phyloP scores from a whole-genome alignment of 164 flowering plant species.

The Saururus chinensis region DNA sequence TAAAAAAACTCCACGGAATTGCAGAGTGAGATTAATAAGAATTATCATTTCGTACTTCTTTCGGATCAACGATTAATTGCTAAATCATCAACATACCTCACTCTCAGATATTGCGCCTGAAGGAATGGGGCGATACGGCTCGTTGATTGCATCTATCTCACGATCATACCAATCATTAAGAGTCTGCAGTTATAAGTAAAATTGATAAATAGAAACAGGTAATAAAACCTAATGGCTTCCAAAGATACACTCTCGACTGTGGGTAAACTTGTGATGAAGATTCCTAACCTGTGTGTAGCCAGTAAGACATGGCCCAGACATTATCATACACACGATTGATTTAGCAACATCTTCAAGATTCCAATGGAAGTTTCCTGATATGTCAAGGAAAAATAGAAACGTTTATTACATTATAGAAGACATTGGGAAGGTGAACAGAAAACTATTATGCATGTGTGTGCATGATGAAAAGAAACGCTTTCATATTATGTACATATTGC shows the following conservation, averaged over 20 bases:
- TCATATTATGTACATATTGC: too few relatives aligned
- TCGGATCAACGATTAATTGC: background rate
- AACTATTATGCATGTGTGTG: too few relatives aligned
- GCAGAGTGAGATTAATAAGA: too few relatives aligned
- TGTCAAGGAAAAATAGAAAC: constrained; percentile 2
- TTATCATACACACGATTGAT: constrained; percentile 78
- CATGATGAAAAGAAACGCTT: too few relatives aligned
- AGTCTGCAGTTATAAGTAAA: constrained; percentile 33
- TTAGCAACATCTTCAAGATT: constrained; percentile 80
- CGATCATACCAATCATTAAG: constrained; percentile 95
- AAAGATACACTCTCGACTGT: background rate
- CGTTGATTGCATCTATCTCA: constrained; percentile 93
- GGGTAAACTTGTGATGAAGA: constrained; percentile 5
- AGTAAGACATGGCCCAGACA: constrained; percentile 93
- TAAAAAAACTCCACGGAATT: too few relatives aligned
- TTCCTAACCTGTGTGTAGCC: constrained; percentile 81
- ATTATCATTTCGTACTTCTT: too few relatives aligned
- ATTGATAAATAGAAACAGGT: constrained; percentile 2
- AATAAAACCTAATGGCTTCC: constrained; percentile 1
- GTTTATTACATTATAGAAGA: too few relatives aligned
- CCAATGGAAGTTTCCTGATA: constrained; percentile 91
- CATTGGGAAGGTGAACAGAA: background rate
- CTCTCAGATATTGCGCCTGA: constrained; percentile 86
- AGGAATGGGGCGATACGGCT: constrained; percentile 97
- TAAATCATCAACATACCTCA: constrained; percentile 39